Evolutionary conservation across 73 alveolate genomes (phyloP), one percentile per base, ranked within the genome.

Genomic region (Strombidium stylifer): DNA sequence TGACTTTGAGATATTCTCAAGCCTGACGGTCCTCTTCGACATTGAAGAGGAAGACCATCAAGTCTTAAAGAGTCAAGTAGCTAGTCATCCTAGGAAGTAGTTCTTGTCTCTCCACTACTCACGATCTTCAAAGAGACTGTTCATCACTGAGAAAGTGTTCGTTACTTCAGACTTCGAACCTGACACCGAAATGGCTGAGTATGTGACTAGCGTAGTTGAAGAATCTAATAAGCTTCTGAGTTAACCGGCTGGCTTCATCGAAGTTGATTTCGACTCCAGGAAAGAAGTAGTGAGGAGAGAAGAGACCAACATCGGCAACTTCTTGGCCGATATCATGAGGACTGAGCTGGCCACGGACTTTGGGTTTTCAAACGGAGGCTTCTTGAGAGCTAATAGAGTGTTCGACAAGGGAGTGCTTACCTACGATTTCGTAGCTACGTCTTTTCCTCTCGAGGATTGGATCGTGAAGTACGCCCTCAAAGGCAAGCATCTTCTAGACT

Each of bases 261-360:
- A 53, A 14, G 85, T 53, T 20, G 85, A 58, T 18, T 52, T 86
- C 4, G 96, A 86, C 11, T 77, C 89, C 0, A 56, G 91, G 40
- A 81, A 81, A 46, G 20, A 48, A 5, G 30, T 19, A 10, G 52
- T 86, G 1, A 53, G 96, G 34, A 28, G 64, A 0, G 45, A 39
- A 66, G 91, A 80, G 42, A 86, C 96, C 2, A 81, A 86, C 58
- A 23, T 83, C n/a, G 69, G 83, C n/a, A 81, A 80, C 45, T 61
- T 81, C 41, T 27, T 80, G 41, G 83, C 90, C n/a, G 96, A 87
- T 69, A 60, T 87, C 0, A 56, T 87, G 0, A 56, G 82, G 42
- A 48, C 45, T 12, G 91, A 75, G 51, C 58, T 45, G 26, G 58
- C 69, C 15, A 28, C 85, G 25, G 96, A 87, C 53, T 52, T 85